Base-by-base conservation (phyloP, 1,284 basidiomycete genomes). In the Peniophora sp. region DNA sequence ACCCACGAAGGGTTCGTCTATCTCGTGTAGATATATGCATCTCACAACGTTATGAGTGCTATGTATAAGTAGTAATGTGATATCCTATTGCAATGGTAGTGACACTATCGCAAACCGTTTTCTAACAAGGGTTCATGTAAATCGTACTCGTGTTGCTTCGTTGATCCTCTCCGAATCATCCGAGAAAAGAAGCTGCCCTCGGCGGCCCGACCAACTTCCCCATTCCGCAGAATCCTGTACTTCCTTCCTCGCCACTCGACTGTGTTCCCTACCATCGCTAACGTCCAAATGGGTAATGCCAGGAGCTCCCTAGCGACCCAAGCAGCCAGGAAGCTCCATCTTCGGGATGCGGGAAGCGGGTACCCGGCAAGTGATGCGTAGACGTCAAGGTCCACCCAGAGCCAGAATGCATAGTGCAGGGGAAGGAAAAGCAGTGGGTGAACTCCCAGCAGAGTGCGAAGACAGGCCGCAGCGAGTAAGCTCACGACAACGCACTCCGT, bases 201-300 rank as follows among this genome's bases (percentile, higher is more conserved):
- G 36, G 60, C 54, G 43, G 59, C 60, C 53, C 56, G 54, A 45
- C 61, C 67, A 14, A 79, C 83, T 61, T 85, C 83, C 32, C 87
- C 88, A 59, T 85, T 83, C 34, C 66, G 65, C 55, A 83, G 65
- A 45, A 91, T 73, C 52, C 72, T 69, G 61, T 91, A 91, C 55
- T 60, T 72, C 60, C 66, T 74, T 2, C 91, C 92, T 61, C 94
- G 77, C 94, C 94, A 97, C 1, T 76, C 72, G 22, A 97, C 89
- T 50, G 82, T 78, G 61, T 81, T 78, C 19, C 93, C 92, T 46
- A 83, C 65, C 53, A 97, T 81, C 3, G 89, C 93, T 53, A 85
- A 71, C 2, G 85, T 48, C 81, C 85, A 97, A 53, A 97, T 90
- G 0, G 93, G 93, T 14, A 97, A 69, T 1, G 94, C 84, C 50